These are phyloP conservation scores for Pterocarpus santalinus DNA, from an alignment of 306 rosid species.

Conservation along the genomic window DNA sequence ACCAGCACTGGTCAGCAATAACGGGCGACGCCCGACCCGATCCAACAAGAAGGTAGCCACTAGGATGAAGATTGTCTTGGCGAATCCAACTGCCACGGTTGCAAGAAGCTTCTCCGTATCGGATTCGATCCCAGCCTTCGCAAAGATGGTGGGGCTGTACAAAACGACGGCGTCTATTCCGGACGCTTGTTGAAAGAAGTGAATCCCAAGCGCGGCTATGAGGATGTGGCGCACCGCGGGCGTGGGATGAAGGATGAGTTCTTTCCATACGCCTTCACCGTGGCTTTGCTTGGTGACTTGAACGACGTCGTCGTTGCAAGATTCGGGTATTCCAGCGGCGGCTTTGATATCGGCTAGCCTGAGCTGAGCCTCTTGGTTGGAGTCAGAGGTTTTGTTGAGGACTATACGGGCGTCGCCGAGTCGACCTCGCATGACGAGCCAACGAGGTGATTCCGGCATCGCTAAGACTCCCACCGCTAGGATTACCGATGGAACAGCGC, in stretches of 20 bases:
- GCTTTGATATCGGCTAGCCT: constrained; percentile 75
- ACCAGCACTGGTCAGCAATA: constrained; percentile 65
- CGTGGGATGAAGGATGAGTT: constrained; percentile 69
- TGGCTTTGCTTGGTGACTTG: constrained; percentile 45
- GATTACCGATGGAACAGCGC: constrained; percentile 69
- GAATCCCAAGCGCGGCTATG: constrained; percentile 72
- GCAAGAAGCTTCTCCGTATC: constrained; percentile 59
- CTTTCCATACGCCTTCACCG: constrained; percentile 75
- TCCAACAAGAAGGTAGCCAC: constrained; percentile 80
- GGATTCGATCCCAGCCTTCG: constrained; percentile 67
- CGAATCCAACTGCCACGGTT: constrained; percentile 82
- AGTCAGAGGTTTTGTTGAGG: constrained; percentile 73
- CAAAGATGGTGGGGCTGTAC: constrained; percentile 77
- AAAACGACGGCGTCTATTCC: constrained; percentile 89
- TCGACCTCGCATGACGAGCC: constrained; percentile 88
- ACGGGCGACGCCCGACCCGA: constrained; percentile 77
- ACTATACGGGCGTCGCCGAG: constrained; percentile 70
- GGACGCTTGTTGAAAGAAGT: constrained; percentile 83
- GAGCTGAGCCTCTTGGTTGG: constrained; percentile 63
- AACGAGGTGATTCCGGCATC: constrained; percentile 94
- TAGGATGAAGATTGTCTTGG: constrained; percentile 70
- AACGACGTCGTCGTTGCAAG: constrained; percentile 67
- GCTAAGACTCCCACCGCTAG: constrained; percentile 63
- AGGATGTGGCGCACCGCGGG: constrained; percentile 79
- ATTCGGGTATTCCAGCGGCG: constrained; percentile 75